A percentile compares a stretch with the other conserved stretches of the same genome.
Conservation (phyloP, 2,329 filamentous ascomycete genomes). For the Ustilaginoidea virens region DNA sequence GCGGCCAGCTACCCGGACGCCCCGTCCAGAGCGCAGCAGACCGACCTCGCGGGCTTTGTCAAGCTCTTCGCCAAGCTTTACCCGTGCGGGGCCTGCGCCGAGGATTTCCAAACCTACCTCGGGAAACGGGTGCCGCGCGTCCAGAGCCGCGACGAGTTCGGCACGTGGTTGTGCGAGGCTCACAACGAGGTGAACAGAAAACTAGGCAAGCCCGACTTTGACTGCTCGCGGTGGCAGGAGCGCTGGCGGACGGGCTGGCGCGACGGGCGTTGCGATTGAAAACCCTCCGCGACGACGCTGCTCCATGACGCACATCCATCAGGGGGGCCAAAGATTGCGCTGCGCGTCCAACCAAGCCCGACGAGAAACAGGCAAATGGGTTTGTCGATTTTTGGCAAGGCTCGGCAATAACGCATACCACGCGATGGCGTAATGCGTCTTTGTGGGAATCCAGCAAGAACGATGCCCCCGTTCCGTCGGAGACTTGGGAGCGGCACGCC, state of each 20-base stretch:
- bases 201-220: constrained; percentile 79
- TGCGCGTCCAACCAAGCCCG: no score
- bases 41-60: constrained; percentile 65
- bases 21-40: constrained; percentile 55
- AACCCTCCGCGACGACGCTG: no score
- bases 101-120: constrained; percentile 80
- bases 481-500: no score
- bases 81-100: constrained; percentile 89
- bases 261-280: constrained; percentile 45
- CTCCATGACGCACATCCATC: no score
- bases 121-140: constrained; percentile 49
- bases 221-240: constrained; percentile 84
- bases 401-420: no score
- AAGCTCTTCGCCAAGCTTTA: constrained; percentile 72
- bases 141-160: constrained; percentile 52
- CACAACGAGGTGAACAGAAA: constrained; percentile 83
- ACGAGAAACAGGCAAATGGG: no score
- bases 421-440: no score
- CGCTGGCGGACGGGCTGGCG: constrained; percentile 86
- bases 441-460: no score
- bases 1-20: constrained; percentile 68
- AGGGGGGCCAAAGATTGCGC: no score
- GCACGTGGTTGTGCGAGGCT: constrained; percentile 68
- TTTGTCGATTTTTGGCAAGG: no score
- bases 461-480: no score